A percentile compares a stretch with the other conserved stretches of the same genome.
Evolutionary conservation across 805 yeast genomes (phyloP).

Genomic region (Hanseniaspora occidentalis): DNA sequence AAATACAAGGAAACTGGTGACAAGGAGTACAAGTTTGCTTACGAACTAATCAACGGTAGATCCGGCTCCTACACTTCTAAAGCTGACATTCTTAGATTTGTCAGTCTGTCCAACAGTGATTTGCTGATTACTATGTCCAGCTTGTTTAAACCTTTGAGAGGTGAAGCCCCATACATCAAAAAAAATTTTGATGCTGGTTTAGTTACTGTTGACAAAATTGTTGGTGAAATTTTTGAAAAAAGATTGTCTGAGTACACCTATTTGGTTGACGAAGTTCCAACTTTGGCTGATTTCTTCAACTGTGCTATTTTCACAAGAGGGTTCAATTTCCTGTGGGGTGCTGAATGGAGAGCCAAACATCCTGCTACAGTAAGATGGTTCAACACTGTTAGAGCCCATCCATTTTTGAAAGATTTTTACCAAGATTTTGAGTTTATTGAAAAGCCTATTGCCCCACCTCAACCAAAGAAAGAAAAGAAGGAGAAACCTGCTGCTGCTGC

Average conservation of each 20-base stretch:
- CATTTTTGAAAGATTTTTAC: conserved; percentile 35
- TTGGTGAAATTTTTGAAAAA: conserved; percentile 35
- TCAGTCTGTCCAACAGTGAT: conserved; percentile 65
- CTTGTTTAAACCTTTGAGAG: conserved; percentile 24
- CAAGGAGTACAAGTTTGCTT: conserved; percentile 13
- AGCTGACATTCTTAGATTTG: conserved; percentile 50
- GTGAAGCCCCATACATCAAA: conserved; percentile 70
- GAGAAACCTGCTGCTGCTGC: conserved; percentile 26
- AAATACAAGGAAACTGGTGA: conserved; percentile 56
- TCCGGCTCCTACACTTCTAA: conserved; percentile 1
- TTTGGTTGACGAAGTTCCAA: conserved; percentile 54
- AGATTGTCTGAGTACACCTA: conserved; percentile 50
- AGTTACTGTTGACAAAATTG: conserved; percentile 28
- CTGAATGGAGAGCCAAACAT: conserved; percentile 48
- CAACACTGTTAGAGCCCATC: conserved; percentile 33
- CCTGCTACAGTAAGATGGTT: conserved; percentile 65
- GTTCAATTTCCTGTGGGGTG: conserved; percentile 47
- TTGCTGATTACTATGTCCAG: conserved; percentile 32
- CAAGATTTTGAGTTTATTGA: conserved; percentile 46
- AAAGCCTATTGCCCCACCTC: conserved; percentile 60
- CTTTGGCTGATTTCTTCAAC: conserved; percentile 53
- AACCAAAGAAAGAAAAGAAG: conserved; percentile 61
- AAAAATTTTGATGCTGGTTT: conserved; percentile 39
- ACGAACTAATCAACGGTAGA: not conserved
- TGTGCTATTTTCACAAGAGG: conserved; percentile 41